Evolutionary conservation across 1,139 yeast species (phyloP).

Genomic region (Candida sanyaensis): DNA sequence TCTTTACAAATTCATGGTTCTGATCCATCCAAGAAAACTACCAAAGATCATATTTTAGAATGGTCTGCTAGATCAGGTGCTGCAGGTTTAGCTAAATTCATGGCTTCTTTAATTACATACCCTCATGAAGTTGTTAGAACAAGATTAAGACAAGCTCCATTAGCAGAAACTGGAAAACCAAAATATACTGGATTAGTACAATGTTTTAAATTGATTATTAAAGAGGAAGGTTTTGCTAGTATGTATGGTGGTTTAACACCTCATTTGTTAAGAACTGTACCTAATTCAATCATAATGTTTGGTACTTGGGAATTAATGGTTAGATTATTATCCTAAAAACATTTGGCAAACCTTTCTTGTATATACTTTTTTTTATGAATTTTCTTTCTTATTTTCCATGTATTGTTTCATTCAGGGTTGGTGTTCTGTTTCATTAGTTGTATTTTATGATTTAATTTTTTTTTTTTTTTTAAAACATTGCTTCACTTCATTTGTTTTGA

Average conservation of each 20-base stretch:
- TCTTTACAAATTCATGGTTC: slow-evolving; percentile 49
- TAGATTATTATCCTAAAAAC: slow-evolving; percentile 51
- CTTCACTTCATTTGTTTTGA: neutral
- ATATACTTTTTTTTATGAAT: slow-evolving; percentile 3
- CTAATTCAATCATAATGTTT: slow-evolving; percentile 97
- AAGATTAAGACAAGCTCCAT: slow-evolving; percentile 91
- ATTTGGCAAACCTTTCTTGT: slow-evolving; percentile 2
- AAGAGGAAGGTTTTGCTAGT: slow-evolving; percentile 89
- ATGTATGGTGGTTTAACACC: slow-evolving; percentile 99
- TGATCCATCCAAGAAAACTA: slow-evolving; percentile 46
- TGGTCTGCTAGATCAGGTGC: slow-evolving; percentile 98
- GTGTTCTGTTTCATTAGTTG: slow-evolving; percentile 1
- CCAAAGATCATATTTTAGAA: slow-evolving; percentile 68
- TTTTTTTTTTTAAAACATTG: neutral
- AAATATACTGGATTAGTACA: slow-evolving; percentile 90
- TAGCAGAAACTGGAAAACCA: slow-evolving; percentile 67
- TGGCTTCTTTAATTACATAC: slow-evolving; percentile 90
- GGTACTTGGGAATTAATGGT: slow-evolving; percentile 98
- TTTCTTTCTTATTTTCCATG: neutral
- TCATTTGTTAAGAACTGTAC: slow-evolving; percentile 93
- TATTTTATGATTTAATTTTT: neutral
- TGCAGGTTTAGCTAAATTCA: slow-evolving; percentile 94
- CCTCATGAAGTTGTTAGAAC: slow-evolving; percentile 99
- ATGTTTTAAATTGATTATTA: slow-evolving; percentile 77
- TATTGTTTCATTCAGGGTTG: neutral